Base-by-base conservation (phyloP, 2,329 filamentous ascomycete genomes). In the Pseudogymnoascus sp. region DNA sequence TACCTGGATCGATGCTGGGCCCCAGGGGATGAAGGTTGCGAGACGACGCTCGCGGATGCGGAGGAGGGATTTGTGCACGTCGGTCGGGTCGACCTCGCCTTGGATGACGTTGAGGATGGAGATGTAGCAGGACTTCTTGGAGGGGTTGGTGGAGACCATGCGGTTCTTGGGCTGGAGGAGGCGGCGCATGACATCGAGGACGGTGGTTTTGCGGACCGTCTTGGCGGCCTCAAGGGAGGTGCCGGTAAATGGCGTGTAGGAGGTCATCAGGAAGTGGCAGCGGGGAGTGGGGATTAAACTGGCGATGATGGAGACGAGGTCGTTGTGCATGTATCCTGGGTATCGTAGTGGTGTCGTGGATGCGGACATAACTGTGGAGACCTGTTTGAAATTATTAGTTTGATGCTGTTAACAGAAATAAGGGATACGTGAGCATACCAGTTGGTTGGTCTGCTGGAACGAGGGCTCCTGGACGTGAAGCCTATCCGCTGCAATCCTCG, bases 291-390 rank as follows among this genome's bases (percentile, higher is more conserved):
- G 95, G 66, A 99, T 97, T 44, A 99, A 83, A 19, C 92, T 96
- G 24, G 96, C 95, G 64, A 99, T 84, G 70, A 99, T 97, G 76
- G 93, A 95, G 72, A 96, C 93, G 14, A 99, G 87, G 74, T 99
- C 95, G 76, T 99, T 99, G 81, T 99, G 95, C 95, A 99, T 99
- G 78, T 99, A 99, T 40, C 95, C 95, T 1, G 95, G 95, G 75
- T 99, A 99, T 73, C 95, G 86, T 61, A 99, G 85, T 2, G 96
- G 97, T 8, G 93, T 97, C 3, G 95, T 99, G 73, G 91, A 96
- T 40, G 95, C 95, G 37, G 93, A 97, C 95, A 99, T 99, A 75
- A 99, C 96, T 1, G 96, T 99, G 6, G 92, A 95, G 3, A 95
- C 83, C 85, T 89, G 59, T n/a, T 64, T 59, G 59, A 50, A 24